phyloP scores from a whole-genome alignment of 2,329 filamentous ascomycete genomes.

The Trichoderma polysporum region DNA sequence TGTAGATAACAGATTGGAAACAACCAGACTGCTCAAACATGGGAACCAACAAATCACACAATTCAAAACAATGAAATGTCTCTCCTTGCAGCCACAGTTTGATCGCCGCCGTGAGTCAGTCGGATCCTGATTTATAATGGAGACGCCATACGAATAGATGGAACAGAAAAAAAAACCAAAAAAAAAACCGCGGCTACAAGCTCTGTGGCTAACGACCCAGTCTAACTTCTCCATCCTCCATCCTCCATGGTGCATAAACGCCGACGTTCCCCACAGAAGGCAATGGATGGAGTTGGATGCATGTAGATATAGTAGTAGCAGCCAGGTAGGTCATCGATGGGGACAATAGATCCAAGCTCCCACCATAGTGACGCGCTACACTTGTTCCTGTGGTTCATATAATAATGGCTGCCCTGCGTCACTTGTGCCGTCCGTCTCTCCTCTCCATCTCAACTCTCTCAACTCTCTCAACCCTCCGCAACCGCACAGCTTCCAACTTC shows the following conservation, averaged over 20 bases:
- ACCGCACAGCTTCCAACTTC: not conserved
- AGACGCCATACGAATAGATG: not conserved
- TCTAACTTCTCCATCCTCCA: not conserved
- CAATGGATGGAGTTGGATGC: slow-evolving; percentile 1
- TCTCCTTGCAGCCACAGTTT: not conserved
- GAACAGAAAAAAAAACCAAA: not conserved
- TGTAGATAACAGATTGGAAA: not conserved
- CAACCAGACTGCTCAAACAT: not conserved
- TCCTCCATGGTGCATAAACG: not conserved
- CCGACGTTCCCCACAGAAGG: slow-evolving; percentile 17
- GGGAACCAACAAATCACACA: not conserved
- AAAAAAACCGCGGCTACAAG: not conserved
- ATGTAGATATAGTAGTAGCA: not conserved
- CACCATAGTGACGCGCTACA: not conserved
- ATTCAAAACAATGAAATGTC: not conserved
- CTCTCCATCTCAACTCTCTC: slow-evolving; percentile 7
- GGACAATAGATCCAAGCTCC: slow-evolving; percentile 11
- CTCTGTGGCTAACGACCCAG: not conserved
- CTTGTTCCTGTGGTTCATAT: not conserved
- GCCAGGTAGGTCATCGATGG: not conserved
- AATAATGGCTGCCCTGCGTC: slow-evolving; percentile 14
- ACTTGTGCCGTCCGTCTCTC: not conserved
- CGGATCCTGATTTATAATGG: slow-evolving; percentile 8
- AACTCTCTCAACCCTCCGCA: not conserved
- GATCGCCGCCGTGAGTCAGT: not conserved